Evolutionary conservation across 2,329 filamentous ascomycete genomes (phyloP).

Genomic region (Monosporascus ibericus): DNA sequence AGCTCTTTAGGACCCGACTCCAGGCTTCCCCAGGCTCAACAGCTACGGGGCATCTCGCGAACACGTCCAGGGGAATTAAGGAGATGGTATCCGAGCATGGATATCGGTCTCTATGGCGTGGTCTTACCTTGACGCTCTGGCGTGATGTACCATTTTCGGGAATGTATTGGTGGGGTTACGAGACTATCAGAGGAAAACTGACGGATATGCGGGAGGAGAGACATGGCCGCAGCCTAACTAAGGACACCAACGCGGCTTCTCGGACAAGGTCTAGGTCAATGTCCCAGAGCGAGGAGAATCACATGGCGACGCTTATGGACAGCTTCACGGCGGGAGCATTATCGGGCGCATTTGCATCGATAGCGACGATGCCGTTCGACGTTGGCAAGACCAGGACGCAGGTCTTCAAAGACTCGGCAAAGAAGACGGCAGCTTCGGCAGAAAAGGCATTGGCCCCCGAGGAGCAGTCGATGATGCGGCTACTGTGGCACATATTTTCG

Average conservation of each 20-base stretch:
- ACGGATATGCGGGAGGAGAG: slow-evolving; percentile 59
- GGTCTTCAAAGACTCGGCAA: slow-evolving; percentile 58
- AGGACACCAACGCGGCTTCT: slow-evolving; percentile 24
- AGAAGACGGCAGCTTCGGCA: slow-evolving; percentile 20
- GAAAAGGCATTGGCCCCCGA: slow-evolving; percentile 51
- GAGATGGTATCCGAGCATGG: slow-evolving; percentile 76
- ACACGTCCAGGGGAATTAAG: slow-evolving; percentile 69
- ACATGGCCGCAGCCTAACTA: slow-evolving; percentile 34
- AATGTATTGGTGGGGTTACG: slow-evolving; percentile 98
- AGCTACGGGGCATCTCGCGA: slow-evolving; percentile 64
- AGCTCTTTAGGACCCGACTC: slow-evolving; percentile 88
- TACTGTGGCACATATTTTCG: slow-evolving; percentile 86
- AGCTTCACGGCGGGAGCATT: slow-evolving; percentile 81
- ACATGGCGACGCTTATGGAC: slow-evolving; percentile 73
- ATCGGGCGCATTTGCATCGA: slow-evolving; percentile 78
- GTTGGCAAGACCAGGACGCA: slow-evolving; percentile 96
- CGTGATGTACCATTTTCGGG: slow-evolving; percentile 95
- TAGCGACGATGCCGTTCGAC: slow-evolving; percentile 92
- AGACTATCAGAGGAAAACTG: slow-evolving; percentile 67
- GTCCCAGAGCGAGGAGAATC: slow-evolving; percentile 62
- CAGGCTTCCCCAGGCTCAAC: slow-evolving; percentile 64
- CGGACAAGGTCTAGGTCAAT: slow-evolving; percentile 41
- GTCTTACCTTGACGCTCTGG: slow-evolving; percentile 87
- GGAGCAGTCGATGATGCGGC: slow-evolving; percentile 68
- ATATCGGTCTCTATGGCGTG: slow-evolving; percentile 81